Evolutionary conservation across 306 rosid genomes (phyloP), one percentile per base, ranked within the genome.

Genomic region (Geum urbanum): DNA sequence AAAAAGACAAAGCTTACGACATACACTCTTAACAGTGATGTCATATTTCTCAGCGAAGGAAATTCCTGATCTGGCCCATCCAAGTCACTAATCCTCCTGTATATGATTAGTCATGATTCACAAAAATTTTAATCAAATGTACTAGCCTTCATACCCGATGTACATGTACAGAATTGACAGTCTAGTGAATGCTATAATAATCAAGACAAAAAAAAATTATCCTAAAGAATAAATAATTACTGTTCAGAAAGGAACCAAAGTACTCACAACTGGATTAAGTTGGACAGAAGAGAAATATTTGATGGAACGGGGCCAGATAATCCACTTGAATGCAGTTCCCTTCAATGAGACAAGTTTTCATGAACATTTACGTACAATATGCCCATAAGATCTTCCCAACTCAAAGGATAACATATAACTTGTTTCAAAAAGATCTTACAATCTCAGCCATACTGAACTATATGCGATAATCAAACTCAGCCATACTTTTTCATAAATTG

Each of bases 271-370:
- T 74, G 61, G 10, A 13, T 19, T 40, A 74, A 67, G 10, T 67
- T 58, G 19, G 27, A 3, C 41, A 67, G 20, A 15, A 4, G 45
- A 57, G 71, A 74, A 59, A 67, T 47, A 62, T 16, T 63, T 35
- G 44, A 27, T 46, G 73, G 69, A 55, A 74, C 49, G 0, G 73
- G 78, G 58, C 78, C 78, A n/a, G 44, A 11, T 45, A 74, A 64
- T 67, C 78, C 78, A 41, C 73, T 74, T 66, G 78, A 70, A 39
- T 48, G 41, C 68, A 74, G 37, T 14, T 74, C 69, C 61, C 78
- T 74, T 74, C 46, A 67, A 39, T 8, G 46, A 57, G 24, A 37
- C 56, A 45, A n/a, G 37, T 46, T 8, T 27, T 10, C 10, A 37
- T 14, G 4, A 63, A 13, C 1, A 8, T n/a, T 14, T 5, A n/a